Evolutionary conservation across 495 filamentous ascomycete species (phyloP), one percentile per base, ranked within the genome.

Genomic region (Xylaria scruposa): DNA sequence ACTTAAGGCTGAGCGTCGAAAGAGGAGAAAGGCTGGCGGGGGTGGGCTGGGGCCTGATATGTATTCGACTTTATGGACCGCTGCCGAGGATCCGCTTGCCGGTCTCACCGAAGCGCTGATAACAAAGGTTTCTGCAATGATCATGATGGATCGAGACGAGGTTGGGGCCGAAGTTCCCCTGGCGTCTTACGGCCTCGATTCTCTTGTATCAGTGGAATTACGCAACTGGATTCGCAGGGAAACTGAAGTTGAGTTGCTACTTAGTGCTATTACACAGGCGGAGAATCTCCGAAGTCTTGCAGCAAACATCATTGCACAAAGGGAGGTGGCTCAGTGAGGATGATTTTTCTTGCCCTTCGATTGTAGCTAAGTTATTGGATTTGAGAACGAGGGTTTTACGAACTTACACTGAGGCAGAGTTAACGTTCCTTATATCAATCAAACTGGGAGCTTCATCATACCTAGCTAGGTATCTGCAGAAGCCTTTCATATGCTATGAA

Each of bases 141-240:
- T 33, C 4, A 64, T 64, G 61, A 44, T 64, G 21, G 61, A 64
- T 29, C 38, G 61, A 12, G 75, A 81, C 2, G 79, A 82, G 13
- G 73, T 85, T 3, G 81, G 85, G 36, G 49, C 74, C 0, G 54
- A 54, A 17, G 76, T 78, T 70, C 78, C 80, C n/a, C 71, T 86
- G 2, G 44, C 71, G 4, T 69, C 72, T 9, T 84, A 76, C 54
- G 80, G 81, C n/a, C 71, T 85, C 26, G 83, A 86, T 65, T 80
- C 76, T 46, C 80, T 84, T 65, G 66, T 86, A 56, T 79, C 76
- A 17, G 74, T 75, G 17, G 81, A 85, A 68, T 78, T 83, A 54
- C 68, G 81, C 49, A 76, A 73, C 40, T 84, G 78, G 76, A 70
- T 85, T 15, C 76, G 46, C 17, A 71, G 79, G 44, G 84, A 87